A percentile compares a stretch with the other conserved stretches of the same genome.
These are phyloP conservation scores for Filobasidium wieringae DNA, from an alignment of 768 basidiomycete genomes.

Conservation along the genomic window DNA sequence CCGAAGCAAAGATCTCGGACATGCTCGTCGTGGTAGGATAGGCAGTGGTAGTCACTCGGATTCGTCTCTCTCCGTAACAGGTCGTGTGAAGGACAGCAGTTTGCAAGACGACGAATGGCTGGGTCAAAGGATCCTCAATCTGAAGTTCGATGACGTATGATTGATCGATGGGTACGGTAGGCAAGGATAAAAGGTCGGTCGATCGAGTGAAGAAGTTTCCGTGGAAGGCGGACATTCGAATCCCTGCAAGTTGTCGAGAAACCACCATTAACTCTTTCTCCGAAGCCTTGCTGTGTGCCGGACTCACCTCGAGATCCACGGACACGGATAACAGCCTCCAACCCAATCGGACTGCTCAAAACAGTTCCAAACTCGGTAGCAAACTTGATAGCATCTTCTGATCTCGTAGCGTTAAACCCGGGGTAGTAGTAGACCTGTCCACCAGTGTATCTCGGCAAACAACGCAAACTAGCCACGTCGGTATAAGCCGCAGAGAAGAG, in stretches of 20 bases:
- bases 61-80: slow-evolving; percentile 83
- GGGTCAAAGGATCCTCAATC: slow-evolving; percentile 83
- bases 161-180: slow-evolving; percentile 90
- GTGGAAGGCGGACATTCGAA: slow-evolving; percentile 95
- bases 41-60: slow-evolving; percentile 78
- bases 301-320: slow-evolving; percentile 79
- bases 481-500: slow-evolving; percentile 86
- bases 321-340: slow-evolving; percentile 95
- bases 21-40: slow-evolving; percentile 77
- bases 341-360: slow-evolving; percentile 81
- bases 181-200: slow-evolving; percentile 89
- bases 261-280: not conserved
- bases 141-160: slow-evolving; percentile 91
- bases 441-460: slow-evolving; percentile 89
- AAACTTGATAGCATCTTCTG: slow-evolving; percentile 96
- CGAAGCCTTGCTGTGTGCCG: too few relatives aligned
- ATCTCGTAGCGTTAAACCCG: slow-evolving; percentile 84
- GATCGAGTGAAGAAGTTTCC: slow-evolving; percentile 98
- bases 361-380: slow-evolving; percentile 94
- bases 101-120: slow-evolving; percentile 86
- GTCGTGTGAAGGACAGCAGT: slow-evolving; percentile 91
- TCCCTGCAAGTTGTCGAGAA: slow-evolving; percentile 43
- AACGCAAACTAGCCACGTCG: slow-evolving; percentile 85
- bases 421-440: slow-evolving; percentile 98
- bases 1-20: slow-evolving; percentile 79